Evolutionary conservation across 2,329 filamentous ascomycete genomes (phyloP).

Genomic region (Trichothecium roseum): DNA sequence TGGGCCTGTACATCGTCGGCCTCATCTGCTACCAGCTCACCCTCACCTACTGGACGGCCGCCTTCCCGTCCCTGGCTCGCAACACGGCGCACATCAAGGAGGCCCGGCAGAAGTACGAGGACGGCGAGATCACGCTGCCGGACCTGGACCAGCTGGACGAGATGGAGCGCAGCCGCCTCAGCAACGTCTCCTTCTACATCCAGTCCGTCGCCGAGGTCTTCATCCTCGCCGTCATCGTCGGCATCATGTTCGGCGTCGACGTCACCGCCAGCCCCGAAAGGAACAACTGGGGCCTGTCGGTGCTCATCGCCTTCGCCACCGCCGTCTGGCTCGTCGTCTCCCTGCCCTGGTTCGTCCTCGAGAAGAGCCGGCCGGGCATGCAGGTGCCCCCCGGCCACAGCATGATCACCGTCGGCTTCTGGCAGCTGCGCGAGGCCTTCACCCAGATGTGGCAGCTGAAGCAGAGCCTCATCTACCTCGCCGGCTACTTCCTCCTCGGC

Average conservation of each 20-base stretch:
- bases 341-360: conserved; percentile 56
- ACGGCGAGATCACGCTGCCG: conserved; percentile 39
- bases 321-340: conserved; percentile 54
- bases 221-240: conserved; percentile 54
- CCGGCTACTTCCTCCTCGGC: conserved; percentile 57
- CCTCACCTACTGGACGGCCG: conserved; percentile 59
- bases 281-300: conserved; percentile 57
- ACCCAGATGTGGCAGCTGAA: conserved; percentile 53
- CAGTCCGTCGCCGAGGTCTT: conserved; percentile 52
- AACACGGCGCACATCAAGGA: conserved; percentile 23
- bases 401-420: conserved; percentile 48
- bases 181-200: conserved; percentile 54
- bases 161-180: conserved; percentile 52
- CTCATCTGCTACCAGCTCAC: conserved; percentile 57
- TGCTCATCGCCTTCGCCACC: conserved; percentile 54
- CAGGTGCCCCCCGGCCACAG: conserved; percentile 25
- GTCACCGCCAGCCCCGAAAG: conserved; percentile 47
- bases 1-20: conserved; percentile 56
- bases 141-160: conserved; percentile 52
- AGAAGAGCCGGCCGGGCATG: conserved; percentile 52
- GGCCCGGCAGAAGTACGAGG: conserved; percentile 17
- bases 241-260: conserved; percentile 49
- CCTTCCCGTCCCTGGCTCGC: conserved; percentile 30
- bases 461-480: conserved; percentile 54
- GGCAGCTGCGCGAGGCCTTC: conserved; percentile 48